Evolutionary conservation across 352 stramenopile genomes (phyloP), one percentile per base, ranked within the genome.

Genomic region (Pelagophyceae sp.): DNA sequence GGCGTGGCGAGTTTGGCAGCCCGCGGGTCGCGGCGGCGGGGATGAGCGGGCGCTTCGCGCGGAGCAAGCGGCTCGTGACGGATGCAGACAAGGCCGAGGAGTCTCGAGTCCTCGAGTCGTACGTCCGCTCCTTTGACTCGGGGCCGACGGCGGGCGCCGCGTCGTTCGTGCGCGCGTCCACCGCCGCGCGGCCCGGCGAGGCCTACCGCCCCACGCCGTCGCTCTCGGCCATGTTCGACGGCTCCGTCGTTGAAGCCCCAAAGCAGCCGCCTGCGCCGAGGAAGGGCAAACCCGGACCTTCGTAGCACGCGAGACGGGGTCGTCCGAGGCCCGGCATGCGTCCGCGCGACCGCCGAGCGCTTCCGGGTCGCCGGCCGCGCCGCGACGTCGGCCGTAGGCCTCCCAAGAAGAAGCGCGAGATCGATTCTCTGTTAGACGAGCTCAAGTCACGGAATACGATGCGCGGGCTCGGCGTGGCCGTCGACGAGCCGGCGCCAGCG

Each of bases 391-490:
- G n/a, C n/a, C n/a, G n/a, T n/a, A 54, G 23, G 45, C 45, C 45
- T 23, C 45, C 45, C 45, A 54, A 54, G 45, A 54, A 54, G 45
- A 54, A 54, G 45, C 45, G 45, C 45, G 45, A 54, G 45, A 54
- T 54, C 45, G 45, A 54, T 23, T 54, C 45, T 11, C 45, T 54
- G 45, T 54, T 74, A 0, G 67, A 74, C 20, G 67, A 74, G 67
- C 33, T 74, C 20, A 74, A 74, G 38, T 31, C 31, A n/a, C 67
- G 67, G 33, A 20, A 51, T 11, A 58, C 35, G 33, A 25, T 74
- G 33, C 61, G 61, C 15, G 33, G 37, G 2, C 5, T 74, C 15
- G 67, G 35, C 20, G 67, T 20, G 29, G 61, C 3, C 61, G 61
- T 71, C 33, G 29, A 71, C 61, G 61, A 54, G 45, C 45, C 45